phyloP scores from a whole-genome alignment of 495 filamentous ascomycete genomes.

The Oleoguttula mirabilis region DNA sequence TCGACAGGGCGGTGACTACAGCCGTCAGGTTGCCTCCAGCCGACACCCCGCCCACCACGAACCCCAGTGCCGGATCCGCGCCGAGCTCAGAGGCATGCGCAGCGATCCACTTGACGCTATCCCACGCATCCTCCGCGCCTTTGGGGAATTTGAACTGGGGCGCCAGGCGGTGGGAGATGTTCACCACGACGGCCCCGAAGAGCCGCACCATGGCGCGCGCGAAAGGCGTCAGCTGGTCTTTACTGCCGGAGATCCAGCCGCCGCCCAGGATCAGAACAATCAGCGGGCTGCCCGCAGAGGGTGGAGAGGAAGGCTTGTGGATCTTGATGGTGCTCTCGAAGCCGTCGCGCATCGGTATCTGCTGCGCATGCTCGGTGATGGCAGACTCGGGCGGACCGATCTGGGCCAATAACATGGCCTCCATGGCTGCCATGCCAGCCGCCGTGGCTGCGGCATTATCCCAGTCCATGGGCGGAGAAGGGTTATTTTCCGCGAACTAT shows the following conservation, averaged over 20 bases:
- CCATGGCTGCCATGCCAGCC: background rate
- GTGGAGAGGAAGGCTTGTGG: slow-evolving; percentile 20
- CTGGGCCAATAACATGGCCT: background rate
- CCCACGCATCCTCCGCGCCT: slow-evolving; percentile 53
- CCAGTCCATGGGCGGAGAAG: background rate
- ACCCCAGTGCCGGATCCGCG: slow-evolving; percentile 19
- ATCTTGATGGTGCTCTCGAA: slow-evolving; percentile 24
- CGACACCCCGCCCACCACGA: slow-evolving; percentile 20
- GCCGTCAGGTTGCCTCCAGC: slow-evolving; percentile 20
- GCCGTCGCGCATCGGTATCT: slow-evolving; percentile 35
- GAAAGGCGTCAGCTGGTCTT: slow-evolving; percentile 25
- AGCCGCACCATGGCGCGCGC: slow-evolving; percentile 30
- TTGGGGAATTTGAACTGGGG: slow-evolving; percentile 69
- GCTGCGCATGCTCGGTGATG: slow-evolving; percentile 11
- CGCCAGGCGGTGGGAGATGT: slow-evolving; percentile 64
- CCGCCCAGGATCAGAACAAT: slow-evolving; percentile 37
- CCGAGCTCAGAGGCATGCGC: slow-evolving; percentile 15
- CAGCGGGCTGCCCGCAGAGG: slow-evolving; percentile 29
- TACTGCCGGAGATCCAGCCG: slow-evolving; percentile 33
- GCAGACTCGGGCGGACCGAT: slow-evolving; percentile 6
- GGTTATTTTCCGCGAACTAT: slow-evolving; percentile 7
- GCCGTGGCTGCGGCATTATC: background rate
- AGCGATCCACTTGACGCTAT: slow-evolving; percentile 14
- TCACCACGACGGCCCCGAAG: slow-evolving; percentile 52
- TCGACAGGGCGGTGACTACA: slow-evolving; percentile 7